Percentiles rank a stretch among this genome's conserved stretches.
Conservation (phyloP, 2,329 filamentous ascomycete species). For the Emergomyces pasteurianus region DNA sequence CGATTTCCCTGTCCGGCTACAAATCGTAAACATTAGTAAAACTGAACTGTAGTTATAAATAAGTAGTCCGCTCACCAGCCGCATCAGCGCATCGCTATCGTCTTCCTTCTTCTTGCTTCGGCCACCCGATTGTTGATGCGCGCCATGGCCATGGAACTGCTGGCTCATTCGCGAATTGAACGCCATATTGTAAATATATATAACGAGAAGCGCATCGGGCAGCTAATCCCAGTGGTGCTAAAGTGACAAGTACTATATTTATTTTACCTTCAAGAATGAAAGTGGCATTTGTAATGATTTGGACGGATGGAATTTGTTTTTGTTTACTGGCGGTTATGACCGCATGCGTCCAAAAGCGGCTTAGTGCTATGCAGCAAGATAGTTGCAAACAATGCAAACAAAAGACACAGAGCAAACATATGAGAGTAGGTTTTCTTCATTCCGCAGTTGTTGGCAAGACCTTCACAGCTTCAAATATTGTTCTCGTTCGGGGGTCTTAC, state of each 20-base stretch:
- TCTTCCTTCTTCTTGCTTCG: slow-evolving; percentile 44
- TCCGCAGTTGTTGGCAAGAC: background rate
- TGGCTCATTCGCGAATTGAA: slow-evolving; percentile 43
- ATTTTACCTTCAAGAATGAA: background rate
- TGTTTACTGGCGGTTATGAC: slow-evolving; percentile 11
- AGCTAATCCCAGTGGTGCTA: background rate
- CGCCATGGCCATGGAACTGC: slow-evolving; percentile 31
- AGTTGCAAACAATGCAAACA: slow-evolving; percentile 15
- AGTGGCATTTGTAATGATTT: background rate
- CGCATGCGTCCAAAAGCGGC: slow-evolving; percentile 12
- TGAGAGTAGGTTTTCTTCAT: background rate
- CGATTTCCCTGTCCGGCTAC: slow-evolving; percentile 65
- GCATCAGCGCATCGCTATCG: slow-evolving; percentile 47
- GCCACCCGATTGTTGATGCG: slow-evolving; percentile 33
- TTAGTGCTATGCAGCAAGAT: slow-evolving; percentile 19
- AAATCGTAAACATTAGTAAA: slow-evolving; percentile 9
- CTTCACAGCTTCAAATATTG: background rate
- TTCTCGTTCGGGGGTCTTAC: background rate
- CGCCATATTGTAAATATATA: slow-evolving; percentile 27
- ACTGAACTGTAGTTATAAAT: background rate
- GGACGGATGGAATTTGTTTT: slow-evolving; percentile 4
- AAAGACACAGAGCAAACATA: slow-evolving; percentile 24
- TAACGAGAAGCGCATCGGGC: background rate
- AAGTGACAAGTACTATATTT: background rate
- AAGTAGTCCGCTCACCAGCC: slow-evolving; percentile 33